Base-by-base conservation (phyloP, 495 filamentous ascomycete species). In the Pyrenula massariospora region DNA sequence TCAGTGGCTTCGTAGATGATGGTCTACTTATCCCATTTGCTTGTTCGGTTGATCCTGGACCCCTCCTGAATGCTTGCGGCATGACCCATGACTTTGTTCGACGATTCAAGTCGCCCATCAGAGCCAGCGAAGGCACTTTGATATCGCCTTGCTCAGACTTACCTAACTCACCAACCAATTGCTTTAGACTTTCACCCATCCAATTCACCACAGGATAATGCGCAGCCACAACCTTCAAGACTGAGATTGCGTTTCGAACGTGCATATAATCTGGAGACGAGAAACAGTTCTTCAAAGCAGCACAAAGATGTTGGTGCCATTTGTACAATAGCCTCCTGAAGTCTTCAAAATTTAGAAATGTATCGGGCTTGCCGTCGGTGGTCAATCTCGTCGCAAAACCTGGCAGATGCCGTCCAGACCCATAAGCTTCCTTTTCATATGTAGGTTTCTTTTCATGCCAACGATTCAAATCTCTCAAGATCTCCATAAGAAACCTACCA, bases 211-310 rank as follows among this genome's bases (percentile, higher is more conserved):
- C 82, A 22, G 94, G 94, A 78, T 94, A 97, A 62, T 83, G 75
- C 24, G 86, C 80, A 25, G 85, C 77, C 47, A 94, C 76, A 5
- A 81, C 78, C 65, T 93, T 95, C 54, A 96, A 75, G n/a, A 97
- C 73, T 56, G 84, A 91, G 60, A 96, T 94, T 25, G 91, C 88
- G 65, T 99, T 99, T 12, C 89, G 82, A 65, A 97, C 95, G 66
- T 96, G 91, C 90, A 96, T 97, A 78, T 93, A 99, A 66, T 99
- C 91, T 58, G 78, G 83, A 12, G 83, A 81, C 15, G 79, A 77
- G 23, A 97, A 76, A 67, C 91, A 96, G 20, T 73, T 77, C 62
- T 88, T 88, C 49, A 99, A 68, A 1, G 91, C 88, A 19, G 68
- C 75, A 62, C 83, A 82, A 25, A 99, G 70, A 24, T 84, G 76